Base-by-base conservation (phyloP, 2,329 filamentous ascomycete species). In the Domatiomyces globalis region DNA sequence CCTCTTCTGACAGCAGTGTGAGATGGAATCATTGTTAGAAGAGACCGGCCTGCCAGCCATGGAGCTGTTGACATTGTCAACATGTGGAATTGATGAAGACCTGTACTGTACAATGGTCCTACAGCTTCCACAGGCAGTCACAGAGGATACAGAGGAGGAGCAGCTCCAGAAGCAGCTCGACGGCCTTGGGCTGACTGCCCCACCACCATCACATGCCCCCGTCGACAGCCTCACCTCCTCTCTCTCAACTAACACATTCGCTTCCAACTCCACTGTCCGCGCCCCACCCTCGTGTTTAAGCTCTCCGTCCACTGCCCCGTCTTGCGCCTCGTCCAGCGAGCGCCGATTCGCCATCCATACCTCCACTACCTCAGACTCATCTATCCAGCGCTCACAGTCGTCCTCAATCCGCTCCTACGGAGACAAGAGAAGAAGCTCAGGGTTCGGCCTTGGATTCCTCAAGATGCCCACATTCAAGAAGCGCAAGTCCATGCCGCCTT, bases 81-180 rank as follows among this genome's bases (percentile, higher is more conserved):
- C 50, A 18, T 56, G 50, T 29, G 46, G 52, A 42, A 54, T 69
- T 44, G 68, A 70, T 51, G 63, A 69, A 51, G 60, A 61, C 47
- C 60, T 62, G 57, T 71, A 71, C 58, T 64, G 67, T 51, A 54
- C 50, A 18, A 61, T 65, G 36, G 67, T 71, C 45, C 64, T 71
- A 20, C 57, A 54, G 2, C 58, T 68, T 27, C 49, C 59, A 19
- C 61, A 64, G n/a, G 60, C 60, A 36, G 62, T 67, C 51, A 63
- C 64, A 9, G 69, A 71, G 58, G 59, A 63, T 51, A 63, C 63
- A 52, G 60, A 64, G 39, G 67, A 70, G 56, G 65, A 67, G 52
- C 57, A 56, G 27, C 61, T 72, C 44, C 55, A 64, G 27, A 59
- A 64, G 18, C 67, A 71, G 51, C 69, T 69, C 45, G 62, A 60